Percentiles rank a stretch among this genome's conserved stretches.
Evolutionary conservation across 2,329 filamentous ascomycete species (phyloP).

Genomic region (Colletotrichum costaricense): DNA sequence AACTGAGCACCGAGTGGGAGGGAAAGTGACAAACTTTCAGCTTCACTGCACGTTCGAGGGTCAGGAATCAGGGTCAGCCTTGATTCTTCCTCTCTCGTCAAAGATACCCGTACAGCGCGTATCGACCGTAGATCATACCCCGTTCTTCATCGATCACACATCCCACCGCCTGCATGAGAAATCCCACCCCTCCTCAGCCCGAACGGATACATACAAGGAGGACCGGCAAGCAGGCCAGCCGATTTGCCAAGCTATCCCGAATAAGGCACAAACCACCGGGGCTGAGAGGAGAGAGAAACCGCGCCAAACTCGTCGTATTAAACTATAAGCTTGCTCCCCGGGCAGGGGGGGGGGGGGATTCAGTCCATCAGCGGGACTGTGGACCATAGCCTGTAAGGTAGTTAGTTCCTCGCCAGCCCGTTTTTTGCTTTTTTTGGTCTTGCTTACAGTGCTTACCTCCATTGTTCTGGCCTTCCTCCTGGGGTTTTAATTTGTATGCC

Average conservation of each 20-base stretch:
- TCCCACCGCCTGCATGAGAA: not conserved
- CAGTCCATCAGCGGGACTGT: not conserved
- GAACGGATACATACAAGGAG: not conserved
- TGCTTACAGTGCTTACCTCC: not conserved
- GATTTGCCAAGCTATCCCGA: not conserved
- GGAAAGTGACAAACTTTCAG: no score
- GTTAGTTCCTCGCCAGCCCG: no score
- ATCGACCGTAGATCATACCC: not conserved
- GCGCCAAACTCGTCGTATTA: not conserved
- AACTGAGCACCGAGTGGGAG: no score
- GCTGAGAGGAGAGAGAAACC: not conserved
- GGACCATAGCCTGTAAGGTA: not conserved
- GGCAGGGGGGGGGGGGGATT: not conserved
- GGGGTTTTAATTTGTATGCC: not conserved
- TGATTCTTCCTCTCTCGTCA: no score
- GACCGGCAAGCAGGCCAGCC: not conserved
- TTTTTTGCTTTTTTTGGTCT: not conserved
- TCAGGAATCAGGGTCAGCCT: no score
- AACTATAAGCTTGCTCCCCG: not conserved
- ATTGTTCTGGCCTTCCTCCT: not conserved
- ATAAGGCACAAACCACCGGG: not conserved
- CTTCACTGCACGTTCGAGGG: no score
- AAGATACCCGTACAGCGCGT: not conserved
- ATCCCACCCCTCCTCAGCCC: not conserved
- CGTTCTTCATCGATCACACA: not conserved